Evolutionary conservation across 805 yeast genomes (phyloP).

Genomic region (Schizosaccharomyces osmophilus): DNA sequence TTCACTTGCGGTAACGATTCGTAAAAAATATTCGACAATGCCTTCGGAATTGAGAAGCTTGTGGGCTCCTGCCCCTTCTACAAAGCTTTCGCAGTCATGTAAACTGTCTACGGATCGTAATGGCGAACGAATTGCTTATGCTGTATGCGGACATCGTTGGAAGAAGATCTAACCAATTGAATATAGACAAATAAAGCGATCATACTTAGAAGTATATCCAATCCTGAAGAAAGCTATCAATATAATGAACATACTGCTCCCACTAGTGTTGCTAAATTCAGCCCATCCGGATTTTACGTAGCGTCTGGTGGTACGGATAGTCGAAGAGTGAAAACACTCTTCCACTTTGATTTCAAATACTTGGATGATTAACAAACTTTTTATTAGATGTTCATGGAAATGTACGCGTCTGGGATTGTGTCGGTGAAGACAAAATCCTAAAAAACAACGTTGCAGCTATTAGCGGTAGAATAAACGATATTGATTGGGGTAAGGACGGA

Average conservation of each 20-base stretch:
- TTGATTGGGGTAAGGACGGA: slow-evolving; percentile 44
- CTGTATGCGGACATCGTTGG: slow-evolving; percentile 12
- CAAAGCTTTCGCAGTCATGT: slow-evolving; percentile 43
- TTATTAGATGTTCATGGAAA: slow-evolving; percentile 40
- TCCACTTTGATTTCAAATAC: background rate
- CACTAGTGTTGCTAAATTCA: slow-evolving; percentile 64
- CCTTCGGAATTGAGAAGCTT: background rate
- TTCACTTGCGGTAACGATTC: background rate
- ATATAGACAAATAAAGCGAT: slow-evolving; percentile 43
- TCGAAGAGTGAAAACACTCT: background rate
- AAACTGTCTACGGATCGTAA: slow-evolving; percentile 52
- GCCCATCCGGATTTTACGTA: slow-evolving; percentile 73
- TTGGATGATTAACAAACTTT: background rate
- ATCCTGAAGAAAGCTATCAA: slow-evolving; percentile 31
- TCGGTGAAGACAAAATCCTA: slow-evolving; percentile 27
- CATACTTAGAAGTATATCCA: slow-evolving; percentile 37
- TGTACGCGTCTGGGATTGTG: slow-evolving; percentile 68
- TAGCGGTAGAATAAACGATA: slow-evolving; percentile 54
- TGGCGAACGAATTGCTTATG: slow-evolving; percentile 51
- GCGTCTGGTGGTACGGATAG: slow-evolving; percentile 45
- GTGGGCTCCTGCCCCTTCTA: slow-evolving; percentile 60
- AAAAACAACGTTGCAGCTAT: slow-evolving; percentile 53
- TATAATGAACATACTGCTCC: slow-evolving; percentile 45
- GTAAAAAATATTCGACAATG: background rate
- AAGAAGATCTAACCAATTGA: background rate